These are phyloP conservation scores for Mollisia scopiformis DNA, from an alignment of 2,329 filamentous ascomycete species.

Conservation along the genomic window DNA sequence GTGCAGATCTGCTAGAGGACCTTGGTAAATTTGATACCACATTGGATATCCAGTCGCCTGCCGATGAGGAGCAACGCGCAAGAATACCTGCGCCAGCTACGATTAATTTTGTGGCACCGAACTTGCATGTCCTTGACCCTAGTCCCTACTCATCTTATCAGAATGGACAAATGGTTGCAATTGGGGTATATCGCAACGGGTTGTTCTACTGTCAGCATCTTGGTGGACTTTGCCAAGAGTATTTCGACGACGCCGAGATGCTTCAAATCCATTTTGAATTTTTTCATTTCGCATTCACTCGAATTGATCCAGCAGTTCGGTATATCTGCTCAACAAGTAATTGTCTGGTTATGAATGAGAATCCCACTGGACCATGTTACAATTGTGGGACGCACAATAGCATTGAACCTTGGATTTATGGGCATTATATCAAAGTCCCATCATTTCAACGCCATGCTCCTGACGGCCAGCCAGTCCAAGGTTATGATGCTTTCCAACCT, in stretches of 20 bases:
- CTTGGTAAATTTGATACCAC: slow-evolving; percentile 5
- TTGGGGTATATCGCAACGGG: slow-evolving; percentile 21
- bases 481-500: background rate
- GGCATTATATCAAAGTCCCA: slow-evolving; percentile 26
- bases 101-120: background rate
- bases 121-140: slow-evolving; percentile 8
- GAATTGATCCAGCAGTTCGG: slow-evolving; percentile 27
- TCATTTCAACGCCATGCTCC: slow-evolving; percentile 17
- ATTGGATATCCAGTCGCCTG: slow-evolving; percentile 24
- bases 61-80: slow-evolving; percentile 9
- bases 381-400: slow-evolving; percentile 13
- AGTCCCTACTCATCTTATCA: slow-evolving; percentile 24
- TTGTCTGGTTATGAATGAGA: slow-evolving; percentile 17
- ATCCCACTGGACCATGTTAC: slow-evolving; percentile 15
- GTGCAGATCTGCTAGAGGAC: slow-evolving; percentile 6
- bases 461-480: slow-evolving; percentile 12
- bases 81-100: slow-evolving; percentile 12
- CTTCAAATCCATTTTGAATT: slow-evolving; percentile 31
- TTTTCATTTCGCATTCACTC: slow-evolving; percentile 30
- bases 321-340: slow-evolving; percentile 22
- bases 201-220: slow-evolving; percentile 26
- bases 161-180: slow-evolving; percentile 25
- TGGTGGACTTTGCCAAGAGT: slow-evolving; percentile 21
- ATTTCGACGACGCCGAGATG: slow-evolving; percentile 20
- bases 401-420: slow-evolving; percentile 32